These are phyloP conservation scores for Aspergillus leporis DNA, from an alignment of 495 filamentous ascomycete species.

Conservation along the genomic window DNA sequence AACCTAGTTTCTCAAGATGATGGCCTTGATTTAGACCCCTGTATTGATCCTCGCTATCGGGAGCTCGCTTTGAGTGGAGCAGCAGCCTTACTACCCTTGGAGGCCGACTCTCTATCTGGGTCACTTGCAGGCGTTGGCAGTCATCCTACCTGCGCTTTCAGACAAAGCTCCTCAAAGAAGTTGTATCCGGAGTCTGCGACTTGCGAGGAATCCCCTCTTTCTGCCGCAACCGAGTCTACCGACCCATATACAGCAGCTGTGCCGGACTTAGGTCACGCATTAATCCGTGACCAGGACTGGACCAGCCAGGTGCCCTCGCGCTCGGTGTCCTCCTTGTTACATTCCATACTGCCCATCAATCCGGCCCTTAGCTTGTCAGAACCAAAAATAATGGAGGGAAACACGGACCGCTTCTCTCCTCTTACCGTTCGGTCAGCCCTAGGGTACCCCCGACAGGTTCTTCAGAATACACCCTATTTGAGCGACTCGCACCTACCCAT, in stretches of 20 bases:
- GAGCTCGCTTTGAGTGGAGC: slow-evolving; percentile 7
- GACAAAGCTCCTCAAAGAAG: slow-evolving; percentile 1
- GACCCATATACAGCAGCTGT: slow-evolving; percentile 17
- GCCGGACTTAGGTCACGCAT: slow-evolving; percentile 18
- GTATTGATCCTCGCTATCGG: slow-evolving; percentile 16
- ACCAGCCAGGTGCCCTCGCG: slow-evolving; percentile 11
- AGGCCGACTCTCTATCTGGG: slow-evolving; percentile 11
- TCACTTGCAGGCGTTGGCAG: slow-evolving; percentile 27
- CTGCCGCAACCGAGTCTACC: slow-evolving; percentile 18
- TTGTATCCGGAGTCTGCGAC: slow-evolving; percentile 8
- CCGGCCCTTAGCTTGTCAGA: slow-evolving; percentile 26
- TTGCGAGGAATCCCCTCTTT: slow-evolving; percentile 19
- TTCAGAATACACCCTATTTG: slow-evolving; percentile 22
- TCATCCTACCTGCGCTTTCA: slow-evolving; percentile 20
- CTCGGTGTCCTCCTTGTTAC: slow-evolving; percentile 22
- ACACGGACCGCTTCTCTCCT: slow-evolving; percentile 10
- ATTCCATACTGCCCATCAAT: slow-evolving; percentile 32
- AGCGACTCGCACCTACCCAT: slow-evolving; percentile 38
- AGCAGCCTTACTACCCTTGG: slow-evolving; percentile 10
- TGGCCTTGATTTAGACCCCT: slow-evolving; percentile 22
- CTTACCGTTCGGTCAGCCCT: slow-evolving; percentile 18
- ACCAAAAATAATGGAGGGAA: slow-evolving; percentile 12
- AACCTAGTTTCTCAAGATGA: slow-evolving; percentile 6
- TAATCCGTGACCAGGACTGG: slow-evolving; percentile 16
- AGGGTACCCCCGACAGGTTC: slow-evolving; percentile 17